These are phyloP conservation scores for Fusarium armeniacum DNA, from an alignment of 2,329 filamentous ascomycete species.

Conservation along the genomic window DNA sequence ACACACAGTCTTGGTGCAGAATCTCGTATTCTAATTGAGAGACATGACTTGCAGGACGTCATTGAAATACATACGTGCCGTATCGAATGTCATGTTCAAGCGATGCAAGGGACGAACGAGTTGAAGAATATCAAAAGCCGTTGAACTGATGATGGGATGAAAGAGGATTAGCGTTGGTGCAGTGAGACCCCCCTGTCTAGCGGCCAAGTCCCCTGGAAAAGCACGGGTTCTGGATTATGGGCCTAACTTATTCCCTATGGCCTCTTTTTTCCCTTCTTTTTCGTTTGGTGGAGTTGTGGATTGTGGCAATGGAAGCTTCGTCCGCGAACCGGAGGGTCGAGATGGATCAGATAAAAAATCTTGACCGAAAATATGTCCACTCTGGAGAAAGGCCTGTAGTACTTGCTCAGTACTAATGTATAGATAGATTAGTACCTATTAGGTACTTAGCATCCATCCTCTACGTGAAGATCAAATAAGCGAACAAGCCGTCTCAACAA, in stretches of 20 bases:
- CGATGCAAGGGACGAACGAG: slow-evolving; percentile 26
- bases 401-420: background rate
- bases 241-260: slow-evolving; percentile 11
- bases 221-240: slow-evolving; percentile 29
- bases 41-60: background rate
- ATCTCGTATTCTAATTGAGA: background rate
- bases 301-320: slow-evolving; percentile 3
- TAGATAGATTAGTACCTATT: no score
- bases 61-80: background rate
- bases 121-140: slow-evolving; percentile 34
- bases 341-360: slow-evolving; percentile 34
- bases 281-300: slow-evolving; percentile 22
- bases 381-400: background rate
- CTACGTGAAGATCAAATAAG: slow-evolving; percentile 9
- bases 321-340: slow-evolving; percentile 11
- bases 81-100: background rate
- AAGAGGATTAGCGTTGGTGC: slow-evolving; percentile 22
- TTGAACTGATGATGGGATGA: slow-evolving; percentile 15
- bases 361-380: slow-evolving; percentile 3
- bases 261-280: slow-evolving; percentile 6
- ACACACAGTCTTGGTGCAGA: background rate
- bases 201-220: slow-evolving; percentile 36
- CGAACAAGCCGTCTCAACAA: slow-evolving; percentile 15
- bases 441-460: background rate
- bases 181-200: slow-evolving; percentile 20